Conservation (phyloP, 257 asterid species). For the Prunella vulgaris region DNA sequence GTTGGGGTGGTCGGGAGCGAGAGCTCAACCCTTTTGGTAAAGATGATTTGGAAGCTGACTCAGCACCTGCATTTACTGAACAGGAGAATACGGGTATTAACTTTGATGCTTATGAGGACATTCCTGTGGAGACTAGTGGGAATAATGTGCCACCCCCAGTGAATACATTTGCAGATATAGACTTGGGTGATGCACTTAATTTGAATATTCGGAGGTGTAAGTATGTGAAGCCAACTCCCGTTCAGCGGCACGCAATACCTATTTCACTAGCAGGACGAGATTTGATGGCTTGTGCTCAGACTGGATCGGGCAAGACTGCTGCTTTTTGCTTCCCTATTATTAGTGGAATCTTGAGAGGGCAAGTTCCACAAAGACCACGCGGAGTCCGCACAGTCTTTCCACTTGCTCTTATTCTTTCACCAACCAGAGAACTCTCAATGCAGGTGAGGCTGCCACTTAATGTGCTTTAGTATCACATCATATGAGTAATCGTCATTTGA, state of each 20-base stretch:
- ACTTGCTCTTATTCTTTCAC: slow-evolving; percentile 81
- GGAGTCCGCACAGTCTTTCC: slow-evolving; percentile 70
- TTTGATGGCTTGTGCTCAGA: slow-evolving; percentile 93
- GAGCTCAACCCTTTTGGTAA: slow-evolving; percentile 79
- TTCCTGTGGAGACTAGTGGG: slow-evolving; percentile 92
- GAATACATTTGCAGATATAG: slow-evolving; percentile 80
- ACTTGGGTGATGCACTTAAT: slow-evolving; percentile 80
- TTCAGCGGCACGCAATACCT: slow-evolving; percentile 81
- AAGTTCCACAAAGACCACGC: slow-evolving; percentile 55
- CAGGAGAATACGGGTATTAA: slow-evolving; percentile 78
- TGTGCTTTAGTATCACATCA: not conserved
- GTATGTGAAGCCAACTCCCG: slow-evolving; percentile 88
- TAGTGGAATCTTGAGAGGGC: slow-evolving; percentile 72
- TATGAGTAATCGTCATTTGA: not conserved
- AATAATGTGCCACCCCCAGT: slow-evolving; percentile 79
- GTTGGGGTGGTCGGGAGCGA: slow-evolving; percentile 50
- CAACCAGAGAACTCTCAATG: slow-evolving; percentile 82
- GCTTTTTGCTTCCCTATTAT: slow-evolving; percentile 91
- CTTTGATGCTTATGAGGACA: slow-evolving; percentile 90
- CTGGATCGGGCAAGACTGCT: slow-evolving; percentile 90
- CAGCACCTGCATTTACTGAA: slow-evolving; percentile 38
- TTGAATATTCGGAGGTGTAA: slow-evolving; percentile 77
- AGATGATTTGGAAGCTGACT: slow-evolving; percentile 46
- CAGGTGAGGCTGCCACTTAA: slow-evolving; percentile 44
- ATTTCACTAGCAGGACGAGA: slow-evolving; percentile 80